These are phyloP conservation scores for Boechera divaricarpa DNA, from an alignment of 345 rosid genomes.

Conservation along the genomic window DNA sequence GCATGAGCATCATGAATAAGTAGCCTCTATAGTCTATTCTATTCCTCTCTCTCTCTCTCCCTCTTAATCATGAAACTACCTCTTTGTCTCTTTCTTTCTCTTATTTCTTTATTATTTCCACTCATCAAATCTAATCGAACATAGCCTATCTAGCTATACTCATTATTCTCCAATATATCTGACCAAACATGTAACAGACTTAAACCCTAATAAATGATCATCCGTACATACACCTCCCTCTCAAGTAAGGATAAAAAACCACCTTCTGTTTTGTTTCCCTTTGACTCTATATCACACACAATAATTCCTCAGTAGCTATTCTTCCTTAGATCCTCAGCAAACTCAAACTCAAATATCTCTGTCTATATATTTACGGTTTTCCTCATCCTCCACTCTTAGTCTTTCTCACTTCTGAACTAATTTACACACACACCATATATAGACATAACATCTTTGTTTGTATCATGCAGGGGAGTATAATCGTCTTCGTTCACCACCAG, in stretches of 20 bases:
- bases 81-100: constrained; percentile 40
- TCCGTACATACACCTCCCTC: constrained; percentile 34
- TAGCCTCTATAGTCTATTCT: constrained; percentile 24
- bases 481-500: background rate
- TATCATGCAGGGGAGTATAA: constrained; percentile 23
- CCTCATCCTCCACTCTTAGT: constrained; percentile 5
- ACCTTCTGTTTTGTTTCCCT: constrained; percentile 34
- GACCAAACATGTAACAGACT: constrained; percentile 47
- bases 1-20: constrained; percentile 42
- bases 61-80: constrained; percentile 45
- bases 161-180: constrained; percentile 45
- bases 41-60: constrained; percentile 31
- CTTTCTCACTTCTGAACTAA: constrained; percentile 9
- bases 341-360: background rate
- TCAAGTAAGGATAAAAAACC: constrained; percentile 33
- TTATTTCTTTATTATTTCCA: constrained; percentile 18
- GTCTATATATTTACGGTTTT: constrained; percentile 31
- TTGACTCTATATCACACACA: constrained; percentile 33
- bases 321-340: constrained; percentile 34
- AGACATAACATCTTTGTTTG: constrained; percentile 8
- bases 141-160: constrained; percentile 38
- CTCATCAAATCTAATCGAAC: constrained; percentile 33
- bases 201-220: constrained; percentile 47
- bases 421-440: background rate
- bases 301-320: constrained; percentile 28